Evolutionary conservation across 2,329 filamentous ascomycete genomes (phyloP).

Genomic region (Botrytis sinoallii): DNA sequence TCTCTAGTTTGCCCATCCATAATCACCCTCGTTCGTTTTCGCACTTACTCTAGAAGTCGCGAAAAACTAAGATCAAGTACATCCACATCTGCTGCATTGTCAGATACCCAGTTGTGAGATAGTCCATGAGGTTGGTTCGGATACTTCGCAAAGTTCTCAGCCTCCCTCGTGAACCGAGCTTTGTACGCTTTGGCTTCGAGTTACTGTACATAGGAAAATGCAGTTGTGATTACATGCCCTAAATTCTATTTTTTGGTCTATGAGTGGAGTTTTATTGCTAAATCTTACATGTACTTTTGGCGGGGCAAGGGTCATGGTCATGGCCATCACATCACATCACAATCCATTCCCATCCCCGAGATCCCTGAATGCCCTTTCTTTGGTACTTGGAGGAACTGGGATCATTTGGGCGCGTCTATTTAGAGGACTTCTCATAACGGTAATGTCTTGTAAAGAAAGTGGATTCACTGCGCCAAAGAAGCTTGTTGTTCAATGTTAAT

Average conservation of each 20-base stretch:
- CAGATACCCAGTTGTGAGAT: background rate
- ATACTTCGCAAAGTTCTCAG: background rate
- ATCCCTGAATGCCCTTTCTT: background rate
- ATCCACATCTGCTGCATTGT: background rate
- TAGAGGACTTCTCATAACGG: background rate
- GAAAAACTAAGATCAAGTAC: background rate
- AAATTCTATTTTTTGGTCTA: slow-evolving; percentile 6
- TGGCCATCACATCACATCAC: background rate
- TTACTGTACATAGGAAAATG: background rate
- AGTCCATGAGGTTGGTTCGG: background rate
- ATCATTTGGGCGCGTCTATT: background rate
- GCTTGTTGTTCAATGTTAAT: background rate
- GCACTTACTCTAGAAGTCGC: background rate
- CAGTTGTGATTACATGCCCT: background rate
- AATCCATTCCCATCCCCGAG: background rate
- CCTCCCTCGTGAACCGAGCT: slow-evolving; percentile 1
- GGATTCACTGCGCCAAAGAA: background rate
- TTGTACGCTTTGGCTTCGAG: background rate
- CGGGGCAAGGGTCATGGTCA: slow-evolving; percentile 2
- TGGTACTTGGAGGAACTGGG: background rate
- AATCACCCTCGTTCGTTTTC: background rate
- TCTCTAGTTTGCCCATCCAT: background rate
- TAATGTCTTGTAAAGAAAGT: background rate
- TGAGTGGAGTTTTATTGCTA: background rate
- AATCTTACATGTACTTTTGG: slow-evolving; percentile 11